Evolutionary conservation across 768 basidiomycete genomes (phyloP).

Genomic region (Daedalea quercina): DNA sequence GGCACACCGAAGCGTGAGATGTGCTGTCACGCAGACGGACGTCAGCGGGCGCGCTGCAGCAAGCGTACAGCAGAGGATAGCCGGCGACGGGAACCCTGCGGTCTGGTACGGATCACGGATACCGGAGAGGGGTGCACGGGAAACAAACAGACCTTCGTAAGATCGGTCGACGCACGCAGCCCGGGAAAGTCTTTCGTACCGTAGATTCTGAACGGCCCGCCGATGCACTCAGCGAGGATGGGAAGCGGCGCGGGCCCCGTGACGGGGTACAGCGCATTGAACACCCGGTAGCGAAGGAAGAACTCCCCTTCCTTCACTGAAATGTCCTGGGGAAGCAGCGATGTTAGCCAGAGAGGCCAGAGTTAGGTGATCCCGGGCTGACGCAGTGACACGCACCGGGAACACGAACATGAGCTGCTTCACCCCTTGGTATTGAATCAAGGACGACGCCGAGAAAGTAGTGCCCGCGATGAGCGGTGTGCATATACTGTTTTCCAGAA

Average conservation of each 20-base stretch:
- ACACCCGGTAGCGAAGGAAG: constrained; percentile 59
- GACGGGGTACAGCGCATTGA: constrained; percentile 37
- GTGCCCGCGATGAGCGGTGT: constrained; percentile 51
- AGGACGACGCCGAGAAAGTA: constrained; percentile 32
- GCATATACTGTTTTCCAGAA: constrained; percentile 42
- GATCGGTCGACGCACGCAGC: constrained; percentile 54
- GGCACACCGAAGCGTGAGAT: no score
- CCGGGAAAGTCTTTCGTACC: constrained; percentile 71
- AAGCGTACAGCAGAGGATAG: background rate
- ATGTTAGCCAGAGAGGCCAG: background rate
- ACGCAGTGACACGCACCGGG: constrained; percentile 31
- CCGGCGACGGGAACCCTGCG: background rate
- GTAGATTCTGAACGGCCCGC: constrained; percentile 57
- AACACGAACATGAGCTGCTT: constrained; percentile 58
- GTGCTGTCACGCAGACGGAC: no score
- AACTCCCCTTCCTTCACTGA: constrained; percentile 61
- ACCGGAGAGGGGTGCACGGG: background rate
- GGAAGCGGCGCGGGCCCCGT: constrained; percentile 9
- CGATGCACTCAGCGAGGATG: constrained; percentile 59
- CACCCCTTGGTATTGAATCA: constrained; percentile 36
- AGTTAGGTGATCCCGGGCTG: no score
- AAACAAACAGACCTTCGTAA: constrained; percentile 46
- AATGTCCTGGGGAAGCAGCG: constrained; percentile 40
- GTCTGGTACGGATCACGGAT: no score
- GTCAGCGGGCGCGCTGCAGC: constrained; percentile 29